Evolutionary conservation across 2,329 filamentous ascomycete species (phyloP), one percentile per base, ranked within the genome.

Genomic region (Botrytis medusae): DNA sequence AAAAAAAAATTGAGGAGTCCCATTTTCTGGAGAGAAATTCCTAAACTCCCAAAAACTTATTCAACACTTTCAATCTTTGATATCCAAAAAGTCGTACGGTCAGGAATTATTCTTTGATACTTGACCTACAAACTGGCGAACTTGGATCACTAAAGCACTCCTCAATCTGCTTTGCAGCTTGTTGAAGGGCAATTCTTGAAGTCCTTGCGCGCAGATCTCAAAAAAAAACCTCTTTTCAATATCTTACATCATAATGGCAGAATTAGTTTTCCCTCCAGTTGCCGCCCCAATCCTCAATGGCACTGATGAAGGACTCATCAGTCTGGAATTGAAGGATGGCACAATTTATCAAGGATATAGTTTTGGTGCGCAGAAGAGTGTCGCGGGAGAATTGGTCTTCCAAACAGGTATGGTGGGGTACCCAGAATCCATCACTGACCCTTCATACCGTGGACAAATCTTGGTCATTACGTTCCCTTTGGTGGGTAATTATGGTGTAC

Each of bases 351-450:
- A 97, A 82, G 96, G 96, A 79, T 94, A 93, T 86, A 97, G 94
- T 88, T 99, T 99, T 82, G 96, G 96, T 84, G 95, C 95, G 76
- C 88, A 93, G 81, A 97, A 95, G 88, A 97, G 93, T 85, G 90
- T 97, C 81, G 93, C 95, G 77, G 96, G 96, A 83, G 96, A 99
- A 87, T 88, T 99, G 82, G 96, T 99, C 84, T 99, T 99, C 86
- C 95, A 98, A 88, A 99, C 96, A 74, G 96, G 96, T 84, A 97
- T 98, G 95, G 96, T 98, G 79, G 96, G 96, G 81, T 99, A 99
- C 83, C 95, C 96, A 60, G 96, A 99, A 87, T 97, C 92, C 65
- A 88, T 96, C 79, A 95, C 93, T 75, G 93, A 96, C 81, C 93
- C 93, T 77, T 95, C 93, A 68, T 95, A 96, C 84, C 91, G 92